Percentiles rank a stretch among this genome's conserved stretches.
Conservation (phyloP, 441 rosid species). For the Adansonia madagascariensis region DNA sequence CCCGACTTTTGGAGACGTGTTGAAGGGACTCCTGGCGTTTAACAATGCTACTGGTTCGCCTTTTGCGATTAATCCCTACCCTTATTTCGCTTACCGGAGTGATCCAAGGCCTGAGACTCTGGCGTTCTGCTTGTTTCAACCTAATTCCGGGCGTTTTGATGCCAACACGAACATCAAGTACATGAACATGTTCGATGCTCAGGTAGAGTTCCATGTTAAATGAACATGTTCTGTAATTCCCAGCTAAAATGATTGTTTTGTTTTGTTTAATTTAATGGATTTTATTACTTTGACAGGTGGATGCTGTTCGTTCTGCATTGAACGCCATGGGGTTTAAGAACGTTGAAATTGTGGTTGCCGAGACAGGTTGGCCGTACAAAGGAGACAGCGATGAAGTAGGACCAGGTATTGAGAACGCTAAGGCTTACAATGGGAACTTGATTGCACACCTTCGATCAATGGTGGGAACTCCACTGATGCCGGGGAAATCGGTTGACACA, state of each 20-base stretch:
- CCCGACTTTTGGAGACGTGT: constrained; percentile 51
- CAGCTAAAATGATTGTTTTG: not conserved
- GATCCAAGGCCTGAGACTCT: constrained; percentile 82
- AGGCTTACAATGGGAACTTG: constrained; percentile 80
- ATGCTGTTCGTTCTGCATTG: constrained; percentile 76
- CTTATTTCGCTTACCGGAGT: constrained; percentile 75
- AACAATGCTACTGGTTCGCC: constrained; percentile 76
- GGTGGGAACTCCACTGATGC: constrained; percentile 91
- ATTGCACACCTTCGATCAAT: constrained; percentile 79
- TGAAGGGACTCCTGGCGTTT: constrained; percentile 70
- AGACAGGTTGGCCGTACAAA: constrained; percentile 96
- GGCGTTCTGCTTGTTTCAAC: constrained; percentile 81
- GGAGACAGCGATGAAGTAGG: constrained; percentile 80
- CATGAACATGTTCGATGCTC: constrained; percentile 97
- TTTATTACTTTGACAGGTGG: constrained; percentile 50
- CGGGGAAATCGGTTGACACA: constrained; percentile 80
- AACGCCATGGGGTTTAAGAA: constrained; percentile 59
- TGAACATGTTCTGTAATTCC: constrained; percentile 4
- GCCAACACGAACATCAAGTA: constrained; percentile 71
- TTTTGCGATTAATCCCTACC: constrained; percentile 79
- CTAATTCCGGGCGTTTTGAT: constrained; percentile 73
- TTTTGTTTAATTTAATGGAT: not conserved
- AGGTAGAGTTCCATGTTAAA: constrained; percentile 43
- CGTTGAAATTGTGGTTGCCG: constrained; percentile 87
- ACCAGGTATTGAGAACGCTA: constrained; percentile 74